Evolutionary conservation across 345 rosid genomes (phyloP).

Genomic region (Citrus hindsii): DNA sequence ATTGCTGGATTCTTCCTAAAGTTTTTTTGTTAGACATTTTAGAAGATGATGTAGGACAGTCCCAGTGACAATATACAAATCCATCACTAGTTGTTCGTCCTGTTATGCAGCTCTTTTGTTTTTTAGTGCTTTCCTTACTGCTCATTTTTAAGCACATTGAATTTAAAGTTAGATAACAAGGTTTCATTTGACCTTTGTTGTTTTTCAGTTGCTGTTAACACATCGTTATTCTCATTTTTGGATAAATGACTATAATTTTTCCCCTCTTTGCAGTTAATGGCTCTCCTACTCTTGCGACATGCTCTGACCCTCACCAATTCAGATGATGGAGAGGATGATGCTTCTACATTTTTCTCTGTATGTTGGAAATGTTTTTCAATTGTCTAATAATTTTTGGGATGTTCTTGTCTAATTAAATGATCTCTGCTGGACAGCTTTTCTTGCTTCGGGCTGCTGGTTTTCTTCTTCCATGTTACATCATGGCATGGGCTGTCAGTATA

Average conservation of each 20-base stretch:
- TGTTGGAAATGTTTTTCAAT: slow-evolving; percentile 16
- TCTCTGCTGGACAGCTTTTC: slow-evolving; percentile 60
- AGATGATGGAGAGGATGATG: slow-evolving; percentile 77
- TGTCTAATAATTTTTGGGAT: background rate
- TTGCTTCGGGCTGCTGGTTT: slow-evolving; percentile 90
- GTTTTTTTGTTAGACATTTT: background rate
- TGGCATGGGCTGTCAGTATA: slow-evolving; percentile 98
- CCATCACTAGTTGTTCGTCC: background rate
- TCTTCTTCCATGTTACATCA: slow-evolving; percentile 95
- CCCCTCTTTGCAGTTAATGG: slow-evolving; percentile 69
- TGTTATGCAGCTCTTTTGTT: background rate
- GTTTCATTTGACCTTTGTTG: background rate
- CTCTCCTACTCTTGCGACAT: slow-evolving; percentile 88
- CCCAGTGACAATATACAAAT: background rate
- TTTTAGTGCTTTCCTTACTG: background rate
- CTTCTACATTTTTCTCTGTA: slow-evolving; percentile 87
- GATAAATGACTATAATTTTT: background rate
- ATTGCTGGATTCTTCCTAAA: background rate
- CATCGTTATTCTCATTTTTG: background rate
- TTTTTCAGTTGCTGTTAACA: background rate
- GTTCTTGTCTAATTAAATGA: slow-evolving; percentile 6
- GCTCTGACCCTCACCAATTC: slow-evolving; percentile 68
- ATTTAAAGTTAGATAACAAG: background rate
- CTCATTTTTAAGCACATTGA: background rate
- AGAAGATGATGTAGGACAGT: background rate